phyloP scores from a whole-genome alignment of 257 asterid species.

The Rehmannia glutinosa region DNA sequence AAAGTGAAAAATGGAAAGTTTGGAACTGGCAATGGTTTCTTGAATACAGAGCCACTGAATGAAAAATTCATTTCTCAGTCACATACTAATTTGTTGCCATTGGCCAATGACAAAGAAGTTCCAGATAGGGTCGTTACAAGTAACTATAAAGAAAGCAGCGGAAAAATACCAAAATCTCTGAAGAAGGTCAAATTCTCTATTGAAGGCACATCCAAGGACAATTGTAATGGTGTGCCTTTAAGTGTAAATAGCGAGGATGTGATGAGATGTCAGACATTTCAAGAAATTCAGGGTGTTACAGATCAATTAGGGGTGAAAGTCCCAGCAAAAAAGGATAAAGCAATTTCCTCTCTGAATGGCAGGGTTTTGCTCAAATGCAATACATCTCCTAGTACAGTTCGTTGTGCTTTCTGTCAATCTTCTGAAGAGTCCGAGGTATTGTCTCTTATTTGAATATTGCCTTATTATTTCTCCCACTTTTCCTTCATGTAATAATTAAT shows the following conservation, averaged over 20 bases:
- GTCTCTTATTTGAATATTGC: slow-evolving; percentile 11
- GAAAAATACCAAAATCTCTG: slow-evolving; percentile 17
- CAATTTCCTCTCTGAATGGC: slow-evolving; percentile 16
- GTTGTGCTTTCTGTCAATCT: slow-evolving; percentile 80
- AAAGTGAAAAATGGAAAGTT: slow-evolving; percentile 17
- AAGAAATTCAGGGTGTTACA: slow-evolving; percentile 14
- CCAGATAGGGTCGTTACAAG: slow-evolving; percentile 16
- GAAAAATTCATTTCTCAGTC: slow-evolving; percentile 22
- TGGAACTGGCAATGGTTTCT: slow-evolving; percentile 24
- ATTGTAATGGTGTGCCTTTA: slow-evolving; percentile 7
- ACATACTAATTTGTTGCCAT: slow-evolving; percentile 21
- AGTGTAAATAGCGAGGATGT: slow-evolving; percentile 15
- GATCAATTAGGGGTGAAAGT: slow-evolving; percentile 14
- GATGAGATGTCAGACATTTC: slow-evolving; percentile 16
- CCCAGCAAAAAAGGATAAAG: slow-evolving; percentile 26
- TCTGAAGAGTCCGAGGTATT: slow-evolving; percentile 75
- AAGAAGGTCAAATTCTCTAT: slow-evolving; percentile 50
- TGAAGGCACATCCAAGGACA: slow-evolving; percentile 24
- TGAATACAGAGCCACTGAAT: slow-evolving; percentile 16
- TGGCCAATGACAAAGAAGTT: slow-evolving; percentile 25
- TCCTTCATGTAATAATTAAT: neutral
- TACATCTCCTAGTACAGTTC: slow-evolving; percentile 18
- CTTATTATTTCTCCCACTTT: neutral
- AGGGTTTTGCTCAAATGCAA: slow-evolving; percentile 36
- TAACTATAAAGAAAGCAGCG: slow-evolving; percentile 11